A percentile compares a stretch with the other conserved stretches of the same genome.
phyloP scores from a whole-genome alignment of 1,139 yeast species.

The Protomyces lactucae-debilis region DNA sequence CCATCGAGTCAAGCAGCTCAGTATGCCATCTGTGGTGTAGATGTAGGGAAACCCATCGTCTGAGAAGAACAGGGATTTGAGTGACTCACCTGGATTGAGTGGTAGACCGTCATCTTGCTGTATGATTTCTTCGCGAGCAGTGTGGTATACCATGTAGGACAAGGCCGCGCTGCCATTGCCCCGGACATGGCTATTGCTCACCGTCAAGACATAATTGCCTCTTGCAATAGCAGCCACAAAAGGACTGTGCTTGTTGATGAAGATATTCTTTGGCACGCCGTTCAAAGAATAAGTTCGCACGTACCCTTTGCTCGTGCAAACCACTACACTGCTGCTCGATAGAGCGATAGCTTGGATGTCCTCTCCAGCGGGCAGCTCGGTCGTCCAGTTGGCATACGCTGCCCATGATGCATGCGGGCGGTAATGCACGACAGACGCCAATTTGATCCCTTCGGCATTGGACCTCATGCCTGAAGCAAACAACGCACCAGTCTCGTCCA shows the following conservation, averaged over 20 bases:
- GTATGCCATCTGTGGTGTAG: slow-evolving; percentile 69
- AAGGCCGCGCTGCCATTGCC: slow-evolving; percentile 35
- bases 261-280: slow-evolving; percentile 54
- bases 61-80: slow-evolving; percentile 67
- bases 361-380: slow-evolving; percentile 37
- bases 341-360: slow-evolving; percentile 53
- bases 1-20: slow-evolving; percentile 72
- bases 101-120: slow-evolving; percentile 42
- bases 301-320: slow-evolving; percentile 56
- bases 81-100: slow-evolving; percentile 34
- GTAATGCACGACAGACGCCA: slow-evolving; percentile 40
- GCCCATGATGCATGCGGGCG: slow-evolving; percentile 44
- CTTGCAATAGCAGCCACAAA: slow-evolving; percentile 54
- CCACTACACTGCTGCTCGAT: slow-evolving; percentile 47
- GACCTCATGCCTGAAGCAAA: slow-evolving; percentile 29
- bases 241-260: slow-evolving; percentile 47
- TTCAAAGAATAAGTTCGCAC: slow-evolving; percentile 52
- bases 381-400: slow-evolving; percentile 40
- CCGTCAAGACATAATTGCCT: slow-evolving; percentile 47
- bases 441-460: slow-evolving; percentile 8
- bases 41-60: slow-evolving; percentile 85
- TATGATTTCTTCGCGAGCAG: slow-evolving; percentile 41
- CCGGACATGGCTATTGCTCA: slow-evolving; percentile 35
- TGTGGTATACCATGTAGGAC: slow-evolving; percentile 42
- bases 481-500: slow-evolving; percentile 43